phyloP scores from a whole-genome alignment of 371 early-diverging fungal genomes.

The Mortierella sp. region DNA sequence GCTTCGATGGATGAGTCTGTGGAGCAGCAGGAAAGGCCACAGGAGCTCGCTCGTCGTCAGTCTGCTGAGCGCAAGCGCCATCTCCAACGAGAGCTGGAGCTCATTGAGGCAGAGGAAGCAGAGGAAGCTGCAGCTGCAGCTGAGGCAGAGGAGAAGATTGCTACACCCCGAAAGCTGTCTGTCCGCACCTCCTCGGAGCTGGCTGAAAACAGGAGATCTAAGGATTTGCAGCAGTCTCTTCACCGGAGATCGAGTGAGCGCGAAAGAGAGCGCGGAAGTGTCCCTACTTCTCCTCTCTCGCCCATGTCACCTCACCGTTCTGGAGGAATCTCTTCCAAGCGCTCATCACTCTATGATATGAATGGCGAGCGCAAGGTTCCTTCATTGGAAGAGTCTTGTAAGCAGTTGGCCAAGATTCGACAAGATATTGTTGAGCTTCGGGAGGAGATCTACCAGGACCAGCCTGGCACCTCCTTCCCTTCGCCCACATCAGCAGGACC shows the following conservation, averaged over 20 bases:
- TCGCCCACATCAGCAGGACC: slow-evolving; percentile 2
- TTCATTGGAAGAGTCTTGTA: slow-evolving; percentile 40
- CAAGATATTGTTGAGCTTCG: slow-evolving; percentile 44
- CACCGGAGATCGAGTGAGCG: slow-evolving; percentile 22
- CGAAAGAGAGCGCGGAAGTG: slow-evolving; percentile 17
- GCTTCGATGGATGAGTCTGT: neutral
- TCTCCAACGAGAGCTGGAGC: slow-evolving; percentile 33
- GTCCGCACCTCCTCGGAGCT: slow-evolving; percentile 22
- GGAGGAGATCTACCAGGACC: slow-evolving; percentile 44
- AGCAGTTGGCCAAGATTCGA: slow-evolving; percentile 37
- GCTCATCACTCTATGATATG: slow-evolving; percentile 37
- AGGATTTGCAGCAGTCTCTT: neutral
- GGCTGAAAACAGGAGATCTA: slow-evolving; percentile 18
- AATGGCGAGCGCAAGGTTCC: slow-evolving; percentile 34
- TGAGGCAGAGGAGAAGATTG: slow-evolving; percentile 8
- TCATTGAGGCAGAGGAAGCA: slow-evolving; percentile 32
- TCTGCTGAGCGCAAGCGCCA: slow-evolving; percentile 40
- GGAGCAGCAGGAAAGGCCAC: slow-evolving; percentile 5
- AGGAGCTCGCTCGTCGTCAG: slow-evolving; percentile 24
- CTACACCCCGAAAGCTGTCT: slow-evolving; percentile 8
- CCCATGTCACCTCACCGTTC: slow-evolving; percentile 34
- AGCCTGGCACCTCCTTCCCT: slow-evolving; percentile 1
- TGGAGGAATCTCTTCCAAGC: slow-evolving; percentile 33
- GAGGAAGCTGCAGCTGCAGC: slow-evolving; percentile 18
- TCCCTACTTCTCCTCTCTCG: slow-evolving; percentile 28